Evolutionary conservation across 2,329 filamentous ascomycete species (phyloP).

Genomic region (Zymoseptoria tritici): DNA sequence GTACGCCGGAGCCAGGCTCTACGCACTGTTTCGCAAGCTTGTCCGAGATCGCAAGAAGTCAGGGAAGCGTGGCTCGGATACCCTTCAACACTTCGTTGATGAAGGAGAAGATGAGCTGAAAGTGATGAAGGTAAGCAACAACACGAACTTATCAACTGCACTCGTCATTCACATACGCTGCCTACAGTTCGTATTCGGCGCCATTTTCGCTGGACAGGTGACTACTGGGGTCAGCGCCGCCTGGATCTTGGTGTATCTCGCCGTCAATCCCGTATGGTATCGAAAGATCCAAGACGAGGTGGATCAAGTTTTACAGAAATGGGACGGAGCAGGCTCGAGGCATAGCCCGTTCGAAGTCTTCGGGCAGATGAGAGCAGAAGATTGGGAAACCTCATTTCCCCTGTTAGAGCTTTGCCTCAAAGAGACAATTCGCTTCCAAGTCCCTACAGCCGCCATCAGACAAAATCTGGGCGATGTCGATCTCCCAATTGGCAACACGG

Average conservation of each 20-base stretch:
- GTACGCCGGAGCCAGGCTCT: slow-evolving; percentile 42
- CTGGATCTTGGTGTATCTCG: slow-evolving; percentile 47
- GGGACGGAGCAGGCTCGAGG: neutral
- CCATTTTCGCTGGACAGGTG: slow-evolving; percentile 51
- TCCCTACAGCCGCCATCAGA: slow-evolving; percentile 44
- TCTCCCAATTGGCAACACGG: slow-evolving; percentile 37
- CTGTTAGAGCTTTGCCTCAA: slow-evolving; percentile 45
- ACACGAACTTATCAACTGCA: too few relatives aligned
- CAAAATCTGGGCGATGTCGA: slow-evolving; percentile 44
- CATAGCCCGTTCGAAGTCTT: neutral
- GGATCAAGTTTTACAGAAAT: neutral
- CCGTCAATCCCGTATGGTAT: slow-evolving; percentile 41
- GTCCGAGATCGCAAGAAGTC: slow-evolving; percentile 39
- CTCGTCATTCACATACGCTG: too few relatives aligned
- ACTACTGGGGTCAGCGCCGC: slow-evolving; percentile 51
- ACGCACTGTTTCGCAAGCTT: slow-evolving; percentile 43
- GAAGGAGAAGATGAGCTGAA: slow-evolving; percentile 31
- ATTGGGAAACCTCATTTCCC: slow-evolving; percentile 51
- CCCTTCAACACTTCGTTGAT: slow-evolving; percentile 49
- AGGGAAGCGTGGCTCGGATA: slow-evolving; percentile 41
- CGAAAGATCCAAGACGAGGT: neutral
- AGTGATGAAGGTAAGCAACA: neutral
- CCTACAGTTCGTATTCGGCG: slow-evolving; percentile 44
- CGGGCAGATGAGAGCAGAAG: slow-evolving; percentile 32
- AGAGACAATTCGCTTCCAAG: slow-evolving; percentile 48